Evolutionary conservation across 441 rosid genomes (phyloP).

Genomic region (Corymbia calophylla): DNA sequence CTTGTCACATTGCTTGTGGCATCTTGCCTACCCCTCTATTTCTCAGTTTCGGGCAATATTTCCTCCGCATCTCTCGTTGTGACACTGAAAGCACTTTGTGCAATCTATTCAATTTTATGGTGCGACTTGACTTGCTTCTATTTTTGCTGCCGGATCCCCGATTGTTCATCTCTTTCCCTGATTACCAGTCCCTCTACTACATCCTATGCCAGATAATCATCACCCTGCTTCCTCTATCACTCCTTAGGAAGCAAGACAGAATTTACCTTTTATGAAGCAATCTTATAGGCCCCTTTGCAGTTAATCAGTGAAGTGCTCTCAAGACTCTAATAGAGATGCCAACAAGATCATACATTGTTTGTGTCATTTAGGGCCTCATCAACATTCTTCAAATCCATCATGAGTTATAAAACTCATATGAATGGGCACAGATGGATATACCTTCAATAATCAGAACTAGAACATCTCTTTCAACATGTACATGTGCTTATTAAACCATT

Average conservation of each 20-base stretch:
- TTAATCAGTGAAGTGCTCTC: not conserved
- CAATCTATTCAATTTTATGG: not conserved
- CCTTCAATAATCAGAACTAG: not conserved
- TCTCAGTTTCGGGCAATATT: no score
- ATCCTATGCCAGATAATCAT: not conserved
- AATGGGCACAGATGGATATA: not conserved
- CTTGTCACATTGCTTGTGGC: not conserved
- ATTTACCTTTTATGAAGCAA: not conserved
- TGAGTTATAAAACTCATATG: not conserved
- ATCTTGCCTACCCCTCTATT: no score
- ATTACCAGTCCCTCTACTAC: not conserved
- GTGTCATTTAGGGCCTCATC: not conserved
- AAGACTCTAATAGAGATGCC: not conserved
- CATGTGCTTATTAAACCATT: not conserved
- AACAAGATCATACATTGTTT: not conserved
- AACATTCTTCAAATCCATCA: not conserved
- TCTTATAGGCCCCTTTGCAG: not conserved
- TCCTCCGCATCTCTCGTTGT: not conserved
- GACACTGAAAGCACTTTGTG: not conserved
- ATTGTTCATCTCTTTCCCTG: not conserved
- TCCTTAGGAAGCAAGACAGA: not conserved
- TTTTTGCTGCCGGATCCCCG: not conserved
- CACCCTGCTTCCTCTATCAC: not conserved
- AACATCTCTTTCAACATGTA: not conserved
- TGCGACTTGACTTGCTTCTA: not conserved